These are phyloP conservation scores for Cryphonectria carpinicola DNA, from an alignment of 2,329 filamentous ascomycete genomes.

Conservation along the genomic window DNA sequence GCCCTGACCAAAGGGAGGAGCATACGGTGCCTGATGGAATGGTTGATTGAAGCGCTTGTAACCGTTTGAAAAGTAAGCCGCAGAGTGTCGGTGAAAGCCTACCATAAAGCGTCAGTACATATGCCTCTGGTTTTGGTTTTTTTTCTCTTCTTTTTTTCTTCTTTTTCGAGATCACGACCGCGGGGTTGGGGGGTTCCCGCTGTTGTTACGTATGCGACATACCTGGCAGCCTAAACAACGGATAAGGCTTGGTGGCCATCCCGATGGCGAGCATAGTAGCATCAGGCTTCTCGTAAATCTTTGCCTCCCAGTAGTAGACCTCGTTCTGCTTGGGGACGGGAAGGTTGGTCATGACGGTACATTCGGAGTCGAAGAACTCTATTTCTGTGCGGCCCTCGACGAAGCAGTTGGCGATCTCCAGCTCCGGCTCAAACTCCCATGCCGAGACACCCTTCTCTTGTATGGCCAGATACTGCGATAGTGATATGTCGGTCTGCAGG, in stretches of 20 bases:
- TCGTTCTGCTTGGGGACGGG: slow-evolving; percentile 99
- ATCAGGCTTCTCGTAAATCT: slow-evolving; percentile 97
- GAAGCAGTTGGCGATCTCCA: slow-evolving; percentile 98
- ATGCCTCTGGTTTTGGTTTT: too few species aligned
- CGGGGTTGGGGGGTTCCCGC: too few species aligned
- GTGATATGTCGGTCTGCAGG: slow-evolving; percentile 91
- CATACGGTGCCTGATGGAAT: slow-evolving; percentile 79
- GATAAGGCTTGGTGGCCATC: slow-evolving; percentile 96
- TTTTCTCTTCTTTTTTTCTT: too few species aligned
- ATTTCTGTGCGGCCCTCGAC: slow-evolving; percentile 96
- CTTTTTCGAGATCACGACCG: not conserved
- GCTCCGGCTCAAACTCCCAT: slow-evolving; percentile 99
- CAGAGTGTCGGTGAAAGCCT: slow-evolving; percentile 92
- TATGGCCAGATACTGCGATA: slow-evolving; percentile 96
- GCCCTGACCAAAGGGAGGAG: slow-evolving; percentile 83
- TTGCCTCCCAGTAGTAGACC: slow-evolving; percentile 99
- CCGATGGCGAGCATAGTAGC: slow-evolving; percentile 85
- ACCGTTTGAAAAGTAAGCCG: slow-evolving; percentile 88
- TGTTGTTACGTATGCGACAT: slow-evolving; percentile 40
- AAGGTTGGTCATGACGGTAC: slow-evolving; percentile 94
- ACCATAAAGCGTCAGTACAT: slow-evolving; percentile 7
- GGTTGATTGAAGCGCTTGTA: slow-evolving; percentile 91
- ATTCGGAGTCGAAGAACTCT: slow-evolving; percentile 98
- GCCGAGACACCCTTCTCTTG: slow-evolving; percentile 99
- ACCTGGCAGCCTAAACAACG: slow-evolving; percentile 92